Conservation (phyloP, 257 asterid genomes). For the Solanum chiquidenum region DNA sequence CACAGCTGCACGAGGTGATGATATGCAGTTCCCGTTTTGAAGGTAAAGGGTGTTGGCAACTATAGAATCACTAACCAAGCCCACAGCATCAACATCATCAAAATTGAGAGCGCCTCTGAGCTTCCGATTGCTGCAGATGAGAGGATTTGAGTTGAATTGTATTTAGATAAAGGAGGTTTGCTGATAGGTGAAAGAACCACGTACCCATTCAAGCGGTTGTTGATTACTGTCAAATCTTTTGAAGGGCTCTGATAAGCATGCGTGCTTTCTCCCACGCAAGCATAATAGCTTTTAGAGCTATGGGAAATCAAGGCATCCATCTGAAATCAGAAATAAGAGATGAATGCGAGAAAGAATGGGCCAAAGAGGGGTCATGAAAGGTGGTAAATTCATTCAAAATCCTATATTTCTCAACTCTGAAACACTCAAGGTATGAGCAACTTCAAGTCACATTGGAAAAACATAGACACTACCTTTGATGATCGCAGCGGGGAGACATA, state of each 20-base stretch:
- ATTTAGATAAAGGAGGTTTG: background rate
- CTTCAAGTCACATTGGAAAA: background rate
- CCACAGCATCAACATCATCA: constrained; percentile 68
- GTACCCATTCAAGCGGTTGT: constrained; percentile 83
- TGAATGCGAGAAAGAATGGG: background rate
- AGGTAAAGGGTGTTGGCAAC: constrained; percentile 67
- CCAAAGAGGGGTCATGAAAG: background rate
- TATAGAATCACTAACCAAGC: constrained; percentile 79
- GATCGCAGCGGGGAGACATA: constrained; percentile 89
- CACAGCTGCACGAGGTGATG: constrained; percentile 25
- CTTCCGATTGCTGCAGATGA: constrained; percentile 54
- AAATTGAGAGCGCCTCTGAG: constrained; percentile 66
- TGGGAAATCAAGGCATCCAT: constrained; percentile 88
- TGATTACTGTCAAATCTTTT: constrained; percentile 81
- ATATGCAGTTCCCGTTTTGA: constrained; percentile 42
- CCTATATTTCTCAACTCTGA: background rate
- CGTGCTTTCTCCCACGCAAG: constrained; percentile 97
- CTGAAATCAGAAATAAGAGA: constrained; percentile 28
- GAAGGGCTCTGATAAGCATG: constrained; percentile 99
- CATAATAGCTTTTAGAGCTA: constrained; percentile 88
- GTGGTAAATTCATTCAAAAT: background rate
- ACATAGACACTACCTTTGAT: constrained; percentile 49
- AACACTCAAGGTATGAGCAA: background rate
- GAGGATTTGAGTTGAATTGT: background rate
- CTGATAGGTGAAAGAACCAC: background rate